These are phyloP conservation scores for Vanderwaltozyma tropicalis DNA, from an alignment of 805 yeast species.

Conservation along the genomic window DNA sequence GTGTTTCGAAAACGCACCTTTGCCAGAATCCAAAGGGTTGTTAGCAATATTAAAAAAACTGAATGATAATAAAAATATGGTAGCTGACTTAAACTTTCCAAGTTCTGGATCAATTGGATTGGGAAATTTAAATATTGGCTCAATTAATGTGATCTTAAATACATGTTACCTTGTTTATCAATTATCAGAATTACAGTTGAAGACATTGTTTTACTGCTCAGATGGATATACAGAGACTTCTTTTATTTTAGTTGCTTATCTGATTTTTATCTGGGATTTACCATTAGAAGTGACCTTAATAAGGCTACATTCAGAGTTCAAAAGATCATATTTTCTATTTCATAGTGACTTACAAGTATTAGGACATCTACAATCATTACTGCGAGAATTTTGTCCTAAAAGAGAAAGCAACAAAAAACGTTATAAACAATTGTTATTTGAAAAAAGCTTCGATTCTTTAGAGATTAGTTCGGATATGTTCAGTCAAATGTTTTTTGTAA, in stretches of 20 bases:
- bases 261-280: slow-evolving; percentile 58
- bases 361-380: slow-evolving; percentile 50
- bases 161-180: slow-evolving; percentile 40
- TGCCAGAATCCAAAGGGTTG: slow-evolving; percentile 36
- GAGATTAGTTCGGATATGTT: slow-evolving; percentile 25
- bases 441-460: slow-evolving; percentile 6
- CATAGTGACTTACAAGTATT: slow-evolving; percentile 62
- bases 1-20: slow-evolving; percentile 49
- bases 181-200: slow-evolving; percentile 19
- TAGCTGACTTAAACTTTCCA: slow-evolving; percentile 48
- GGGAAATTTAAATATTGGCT: slow-evolving; percentile 57
- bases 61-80: slow-evolving; percentile 4
- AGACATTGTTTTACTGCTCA: slow-evolving; percentile 59
- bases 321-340: slow-evolving; percentile 78
- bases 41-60: slow-evolving; percentile 6
- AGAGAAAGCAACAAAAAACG: slow-evolving; percentile 7
- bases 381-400: slow-evolving; percentile 51
- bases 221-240: slow-evolving; percentile 93
- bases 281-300: slow-evolving; percentile 55
- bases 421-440: neutral
- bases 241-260: slow-evolving; percentile 56
- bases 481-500: slow-evolving; percentile 26
- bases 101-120: slow-evolving; percentile 76
- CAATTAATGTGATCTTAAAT: slow-evolving; percentile 62
- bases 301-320: slow-evolving; percentile 48